Evolutionary conservation across 345 rosid species (phyloP), one percentile per base, ranked within the genome.

Genomic region (Eucalyptus virginea): DNA sequence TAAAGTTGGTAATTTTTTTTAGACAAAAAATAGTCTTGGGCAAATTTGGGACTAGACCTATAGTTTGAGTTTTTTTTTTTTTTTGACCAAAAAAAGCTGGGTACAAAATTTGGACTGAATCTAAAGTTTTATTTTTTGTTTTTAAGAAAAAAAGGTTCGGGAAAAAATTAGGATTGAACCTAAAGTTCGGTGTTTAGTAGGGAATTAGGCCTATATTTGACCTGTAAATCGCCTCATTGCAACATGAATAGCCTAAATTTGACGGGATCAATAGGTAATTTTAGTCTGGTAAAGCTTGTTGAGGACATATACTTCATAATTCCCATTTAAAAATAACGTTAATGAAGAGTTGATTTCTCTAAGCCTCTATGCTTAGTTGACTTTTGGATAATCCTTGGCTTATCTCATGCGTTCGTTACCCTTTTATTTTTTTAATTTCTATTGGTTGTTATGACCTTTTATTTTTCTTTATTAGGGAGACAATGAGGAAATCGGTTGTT

Each of bases 161-260:
- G 3, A 24, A 6, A 24, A 23, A 56, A 56, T 56, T 56, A 24
- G 1, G 3, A 56, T 24, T 56, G 28, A 0, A 56, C 2, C 28
- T 56, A 56, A 56, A 56, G 13, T 56, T 56, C 0, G 62, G 13
- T 30, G 3, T 56, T 56, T 56, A 24, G 28, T 56, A 56, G 3
- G 30, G 30, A 24, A 56, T 56, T 56, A 56, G 13, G 62, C 6
- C 12, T 9, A n/a, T 37, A 10, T 37, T 77, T 19, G 45, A 11
- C 3, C 0, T 5, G 16, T 21, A 21, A 11, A 77, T 37, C 0
- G 2, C 13, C 83, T 42, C 2, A 7, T 21, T 3, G 0, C 28
- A 40, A 2, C 47, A 7, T 11, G 83, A 37, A 11, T 9, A 19
- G 26, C 44, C 26, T 19, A 17, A 18, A 34, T 34, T 34, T 19